A percentile compares a stretch with the other conserved stretches of the same genome.
phyloP scores from a whole-genome alignment of 805 yeast species.

The Candida stauntonica region DNA sequence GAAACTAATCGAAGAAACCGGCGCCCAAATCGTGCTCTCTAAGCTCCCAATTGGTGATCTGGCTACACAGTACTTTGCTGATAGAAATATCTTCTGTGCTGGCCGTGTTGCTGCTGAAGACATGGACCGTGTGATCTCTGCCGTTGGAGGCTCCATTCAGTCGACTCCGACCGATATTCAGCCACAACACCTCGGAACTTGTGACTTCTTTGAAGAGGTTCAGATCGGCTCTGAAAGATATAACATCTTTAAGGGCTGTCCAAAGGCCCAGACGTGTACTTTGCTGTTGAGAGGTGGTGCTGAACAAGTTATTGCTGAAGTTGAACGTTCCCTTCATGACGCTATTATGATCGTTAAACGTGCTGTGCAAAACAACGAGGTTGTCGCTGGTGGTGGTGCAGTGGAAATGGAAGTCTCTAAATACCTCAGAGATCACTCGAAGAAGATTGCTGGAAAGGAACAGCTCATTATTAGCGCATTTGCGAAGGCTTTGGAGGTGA shows the following conservation, averaged over 20 bases:
- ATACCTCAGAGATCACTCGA: constrained; percentile 80
- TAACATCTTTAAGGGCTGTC: constrained; percentile 89
- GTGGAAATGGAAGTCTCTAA: constrained; percentile 95
- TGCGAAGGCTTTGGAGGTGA: constrained; percentile 91
- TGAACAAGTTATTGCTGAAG: constrained; percentile 96
- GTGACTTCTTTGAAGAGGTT: constrained; percentile 81
- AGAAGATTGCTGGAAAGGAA: constrained; percentile 90
- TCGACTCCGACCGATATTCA: constrained; percentile 69
- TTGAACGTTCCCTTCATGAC: constrained; percentile 95
- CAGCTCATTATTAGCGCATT: constrained; percentile 88
- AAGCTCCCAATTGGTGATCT: constrained; percentile 96
- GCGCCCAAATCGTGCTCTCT: constrained; percentile 90
- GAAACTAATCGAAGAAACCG: constrained; percentile 74
- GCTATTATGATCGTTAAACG: constrained; percentile 98
- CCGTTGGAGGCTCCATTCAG: constrained; percentile 91
- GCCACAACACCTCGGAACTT: constrained; percentile 74
- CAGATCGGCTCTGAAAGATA: constrained; percentile 96
- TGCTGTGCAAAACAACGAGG: constrained; percentile 77
- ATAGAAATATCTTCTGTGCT: constrained; percentile 93
- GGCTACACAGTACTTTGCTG: constrained; percentile 98
- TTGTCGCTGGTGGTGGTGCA: constrained; percentile 99
- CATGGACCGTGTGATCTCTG: constrained; percentile 85
- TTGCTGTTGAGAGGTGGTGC: constrained; percentile 95
- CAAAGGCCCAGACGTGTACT: constrained; percentile 90
- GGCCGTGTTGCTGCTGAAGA: constrained; percentile 90